These are phyloP conservation scores for Zygosaccharomyces bisporus DNA, from an alignment of 805 yeast genomes.

Conservation along the genomic window DNA sequence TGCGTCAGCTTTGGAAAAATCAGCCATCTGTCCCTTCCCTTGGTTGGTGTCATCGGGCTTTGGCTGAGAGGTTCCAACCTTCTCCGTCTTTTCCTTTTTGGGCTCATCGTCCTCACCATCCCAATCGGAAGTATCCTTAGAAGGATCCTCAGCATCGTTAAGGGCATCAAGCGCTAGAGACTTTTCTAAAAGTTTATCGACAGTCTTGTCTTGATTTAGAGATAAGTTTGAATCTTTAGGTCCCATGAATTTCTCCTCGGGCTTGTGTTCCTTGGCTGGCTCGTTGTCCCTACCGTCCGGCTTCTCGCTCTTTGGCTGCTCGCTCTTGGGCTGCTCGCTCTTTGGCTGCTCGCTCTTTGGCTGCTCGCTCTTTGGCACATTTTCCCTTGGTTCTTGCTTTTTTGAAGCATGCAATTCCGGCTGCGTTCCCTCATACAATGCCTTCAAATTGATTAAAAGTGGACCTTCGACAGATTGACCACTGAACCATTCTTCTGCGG, in stretches of 20 bases:
- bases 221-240: constrained; percentile 6
- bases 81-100: constrained; percentile 12
- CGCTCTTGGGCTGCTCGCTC: constrained; percentile 14
- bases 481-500: constrained; percentile 71
- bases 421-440: constrained; percentile 70
- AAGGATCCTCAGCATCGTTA: constrained; percentile 37
- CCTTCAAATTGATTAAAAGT: constrained; percentile 66
- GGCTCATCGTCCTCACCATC: constrained; percentile 33
- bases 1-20: constrained; percentile 6
- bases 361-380: neutral
- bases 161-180: constrained; percentile 30
- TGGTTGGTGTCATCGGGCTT: constrained; percentile 17
- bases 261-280: constrained; percentile 1
- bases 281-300: constrained; percentile 15
- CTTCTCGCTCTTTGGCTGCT: constrained; percentile 22
- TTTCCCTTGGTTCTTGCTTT: constrained; percentile 33
- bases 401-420: constrained; percentile 43
- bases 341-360: constrained; percentile 32
- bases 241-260: constrained; percentile 18
- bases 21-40: constrained; percentile 4
- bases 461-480: constrained; percentile 88
- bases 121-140: constrained; percentile 34
- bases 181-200: constrained; percentile 29
- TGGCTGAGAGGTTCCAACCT: too few species aligned
- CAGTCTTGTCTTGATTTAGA: constrained; percentile 28